Evolutionary conservation across 2,329 filamentous ascomycete species (phyloP).

Genomic region (Pestalotiopsis sp.): DNA sequence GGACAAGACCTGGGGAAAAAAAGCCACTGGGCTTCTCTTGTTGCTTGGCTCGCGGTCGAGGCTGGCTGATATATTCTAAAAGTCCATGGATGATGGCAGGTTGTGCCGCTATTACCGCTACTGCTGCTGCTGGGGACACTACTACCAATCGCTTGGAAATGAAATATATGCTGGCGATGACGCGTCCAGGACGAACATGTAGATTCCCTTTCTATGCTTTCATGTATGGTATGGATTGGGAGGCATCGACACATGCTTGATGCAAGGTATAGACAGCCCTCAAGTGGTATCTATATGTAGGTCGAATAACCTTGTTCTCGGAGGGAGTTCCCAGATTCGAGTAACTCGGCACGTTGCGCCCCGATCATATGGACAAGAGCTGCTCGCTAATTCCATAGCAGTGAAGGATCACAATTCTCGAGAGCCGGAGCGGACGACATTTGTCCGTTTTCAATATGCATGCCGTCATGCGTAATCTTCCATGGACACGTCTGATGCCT

Average conservation of each 20-base stretch:
- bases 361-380: background rate
- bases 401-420: too few species aligned
- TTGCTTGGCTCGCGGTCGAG: background rate
- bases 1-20: background rate
- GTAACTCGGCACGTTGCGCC: background rate
- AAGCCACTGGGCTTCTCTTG: background rate
- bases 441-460: background rate
- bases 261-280: background rate
- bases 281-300: background rate
- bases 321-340: background rate
- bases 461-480: background rate
- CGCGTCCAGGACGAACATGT: too few species aligned
- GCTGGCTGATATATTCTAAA: background rate
- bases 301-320: background rate
- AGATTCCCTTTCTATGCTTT: too few species aligned
- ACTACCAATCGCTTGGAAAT: too few species aligned
- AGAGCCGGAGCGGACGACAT: background rate
- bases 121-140: too few species aligned
- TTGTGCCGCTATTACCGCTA: too few species aligned
- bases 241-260: too few species aligned
- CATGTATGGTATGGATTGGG: too few species aligned
- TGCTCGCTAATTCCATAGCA: background rate
- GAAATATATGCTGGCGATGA: too few species aligned
- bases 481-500: slow-evolving; percentile 4
- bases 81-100: too few species aligned